Evolutionary conservation across 106 monocot species (phyloP).

Genomic region (Allium fistulosum): DNA sequence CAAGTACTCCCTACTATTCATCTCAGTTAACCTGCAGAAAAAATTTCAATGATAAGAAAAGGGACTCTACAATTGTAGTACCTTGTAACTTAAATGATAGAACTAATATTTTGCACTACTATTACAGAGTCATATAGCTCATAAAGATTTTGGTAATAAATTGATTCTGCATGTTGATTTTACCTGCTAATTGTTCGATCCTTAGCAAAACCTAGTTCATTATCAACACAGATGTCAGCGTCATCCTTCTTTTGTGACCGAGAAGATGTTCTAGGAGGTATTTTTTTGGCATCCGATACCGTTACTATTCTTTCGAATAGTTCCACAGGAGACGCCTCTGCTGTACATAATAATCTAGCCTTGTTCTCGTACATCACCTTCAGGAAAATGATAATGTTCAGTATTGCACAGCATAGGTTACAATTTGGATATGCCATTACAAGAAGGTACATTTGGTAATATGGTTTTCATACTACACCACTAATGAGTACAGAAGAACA

Average conservation of each 20-base stretch:
- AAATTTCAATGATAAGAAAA: neutral
- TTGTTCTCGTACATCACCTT: slow-evolving; percentile 98
- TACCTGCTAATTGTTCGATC: slow-evolving; percentile 98
- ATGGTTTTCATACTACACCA: too few species aligned
- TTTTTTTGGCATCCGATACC: slow-evolving; percentile 58
- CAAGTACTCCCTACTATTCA: slow-evolving; percentile 92
- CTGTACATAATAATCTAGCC: slow-evolving; percentile 74
- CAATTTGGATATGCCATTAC: too few species aligned
- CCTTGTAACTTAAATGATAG: too few species aligned
- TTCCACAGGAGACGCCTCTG: slow-evolving; percentile 52
- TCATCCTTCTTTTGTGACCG: slow-evolving; percentile 62
- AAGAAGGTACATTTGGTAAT: too few species aligned
- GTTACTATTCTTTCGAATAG: slow-evolving; percentile 79
- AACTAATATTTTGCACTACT: too few species aligned
- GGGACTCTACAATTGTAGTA: too few species aligned
- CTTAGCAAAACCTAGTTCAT: slow-evolving; percentile 95
- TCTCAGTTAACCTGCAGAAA: slow-evolving; percentile 69
- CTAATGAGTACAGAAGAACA: too few species aligned
- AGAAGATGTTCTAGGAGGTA: slow-evolving; percentile 79
- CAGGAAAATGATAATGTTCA: neutral
- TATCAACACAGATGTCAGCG: slow-evolving; percentile 90
- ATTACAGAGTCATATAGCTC: too few species aligned
- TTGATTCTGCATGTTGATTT: too few species aligned
- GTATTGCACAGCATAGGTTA: too few species aligned
- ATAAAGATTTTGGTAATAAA: too few species aligned